Percentiles rank a stretch among this genome's conserved stretches.
Evolutionary conservation across 1,284 basidiomycete species (phyloP).

Genomic region (Golubevia pallescens): DNA sequence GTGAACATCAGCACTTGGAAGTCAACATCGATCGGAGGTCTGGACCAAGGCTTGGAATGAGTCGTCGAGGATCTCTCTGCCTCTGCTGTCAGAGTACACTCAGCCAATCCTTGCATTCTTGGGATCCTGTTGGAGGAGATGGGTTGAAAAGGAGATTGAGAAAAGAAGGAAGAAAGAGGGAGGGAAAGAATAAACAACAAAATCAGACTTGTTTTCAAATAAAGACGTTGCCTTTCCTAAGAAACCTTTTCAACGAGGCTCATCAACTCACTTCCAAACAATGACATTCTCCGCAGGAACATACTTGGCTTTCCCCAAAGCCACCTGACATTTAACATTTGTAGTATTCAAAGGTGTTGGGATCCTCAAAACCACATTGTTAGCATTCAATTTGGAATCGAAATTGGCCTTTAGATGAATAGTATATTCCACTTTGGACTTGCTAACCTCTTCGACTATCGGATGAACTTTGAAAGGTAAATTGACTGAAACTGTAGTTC

Average conservation of each 20-base stretch:
- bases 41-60: slow-evolving; percentile 88
- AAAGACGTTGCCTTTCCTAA: background rate
- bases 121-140: no score
- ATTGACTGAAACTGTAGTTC: slow-evolving; percentile 93
- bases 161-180: background rate
- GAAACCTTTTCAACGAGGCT: background rate
- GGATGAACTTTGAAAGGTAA: slow-evolving; percentile 88
- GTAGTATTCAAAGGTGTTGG: slow-evolving; percentile 95
- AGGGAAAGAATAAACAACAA: no score
- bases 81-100: slow-evolving; percentile 82
- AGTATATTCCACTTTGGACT: slow-evolving; percentile 87
- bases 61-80: slow-evolving; percentile 86
- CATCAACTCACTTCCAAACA: slow-evolving; percentile 92
- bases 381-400: slow-evolving; percentile 87
- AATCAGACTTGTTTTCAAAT: no score
- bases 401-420: slow-evolving; percentile 88
- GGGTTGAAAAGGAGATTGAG: no score
- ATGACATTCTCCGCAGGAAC: slow-evolving; percentile 92
- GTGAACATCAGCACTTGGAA: slow-evolving; percentile 99
- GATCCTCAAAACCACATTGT: slow-evolving; percentile 88
- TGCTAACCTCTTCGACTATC: slow-evolving; percentile 89
- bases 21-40: slow-evolving; percentile 96
- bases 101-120: slow-evolving; percentile 87
- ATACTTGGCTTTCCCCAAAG: slow-evolving; percentile 94
- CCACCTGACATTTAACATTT: slow-evolving; percentile 86